Evolutionary conservation across 805 yeast species (phyloP).

Genomic region (Candida sanyiensis): DNA sequence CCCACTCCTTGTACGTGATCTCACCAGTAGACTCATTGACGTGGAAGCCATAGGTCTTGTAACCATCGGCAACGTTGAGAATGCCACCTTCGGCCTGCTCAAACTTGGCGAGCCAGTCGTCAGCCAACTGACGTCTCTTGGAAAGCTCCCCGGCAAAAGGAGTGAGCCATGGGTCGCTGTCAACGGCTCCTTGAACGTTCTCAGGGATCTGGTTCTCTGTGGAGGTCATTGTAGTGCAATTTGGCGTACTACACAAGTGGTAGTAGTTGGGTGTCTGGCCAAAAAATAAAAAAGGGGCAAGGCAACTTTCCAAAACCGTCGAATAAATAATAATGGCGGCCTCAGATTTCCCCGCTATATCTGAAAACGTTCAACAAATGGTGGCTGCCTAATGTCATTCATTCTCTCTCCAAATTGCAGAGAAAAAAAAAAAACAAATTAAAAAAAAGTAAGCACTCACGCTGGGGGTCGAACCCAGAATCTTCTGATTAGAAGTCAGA

Average conservation of each 20-base stretch:
- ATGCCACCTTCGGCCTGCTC: slow-evolving; percentile 60
- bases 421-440: neutral
- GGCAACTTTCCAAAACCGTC: too few relatives aligned
- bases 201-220: slow-evolving; percentile 9
- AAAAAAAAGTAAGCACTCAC: slow-evolving; percentile 36
- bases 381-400: too few relatives aligned
- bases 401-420: too few relatives aligned
- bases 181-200: slow-evolving; percentile 45
- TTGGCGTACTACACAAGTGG: neutral
- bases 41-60: slow-evolving; percentile 72
- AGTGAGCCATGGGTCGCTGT: slow-evolving; percentile 79
- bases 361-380: too few relatives aligned
- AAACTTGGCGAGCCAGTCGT: slow-evolving; percentile 54
- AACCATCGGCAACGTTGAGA: slow-evolving; percentile 67
- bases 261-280: too few relatives aligned
- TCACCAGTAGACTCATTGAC: slow-evolving; percentile 37
- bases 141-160: slow-evolving; percentile 68
- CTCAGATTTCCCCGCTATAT: too few relatives aligned
- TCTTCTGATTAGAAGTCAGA: slow-evolving; percentile 51
- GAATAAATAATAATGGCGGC: too few relatives aligned
- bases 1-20: slow-evolving; percentile 74
- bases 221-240: neutral
- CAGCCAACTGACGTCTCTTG: slow-evolving; percentile 60
- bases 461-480: slow-evolving; percentile 53
- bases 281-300: too few relatives aligned